Evolutionary conservation across 1,284 basidiomycete genomes (phyloP), one percentile per base, ranked within the genome.

Genomic region (Tylopilus sp.): DNA sequence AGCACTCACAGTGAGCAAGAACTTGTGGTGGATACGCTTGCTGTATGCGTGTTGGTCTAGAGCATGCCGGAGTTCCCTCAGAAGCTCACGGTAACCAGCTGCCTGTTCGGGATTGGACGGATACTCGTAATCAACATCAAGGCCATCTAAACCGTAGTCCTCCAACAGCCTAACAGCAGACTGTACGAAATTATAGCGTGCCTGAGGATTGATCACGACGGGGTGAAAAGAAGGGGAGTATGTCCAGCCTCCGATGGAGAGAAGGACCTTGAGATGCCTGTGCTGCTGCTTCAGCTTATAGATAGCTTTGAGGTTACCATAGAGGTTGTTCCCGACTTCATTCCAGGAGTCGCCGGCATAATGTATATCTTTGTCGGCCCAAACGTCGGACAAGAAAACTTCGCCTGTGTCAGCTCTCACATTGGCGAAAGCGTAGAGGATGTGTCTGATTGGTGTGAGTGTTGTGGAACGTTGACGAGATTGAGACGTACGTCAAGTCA

Each of bases 241-340:
- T 0, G 88, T 88, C 91, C 91, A 94, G 5, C 92, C 92, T 15
- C 92, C 92, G 51, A 95, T 94, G 40, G 87, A 91, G 26, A 95
- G 75, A 18, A 94, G 73, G 7, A 91, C 77, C 62, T 93, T 94
- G 56, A 95, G 77, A 58, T 94, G 88, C 21, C 91, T 81, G 58
- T 97, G 77, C 58, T 79, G 70, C 67, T 94, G 86, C 77, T 98
- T 98, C 58, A 95, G 74, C 35, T 87, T 78, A 68, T 93, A 91
- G 50, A 98, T 82, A 37, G 89, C 90, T 67, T 96, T 94, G 68
- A 98, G 82, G 71, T 95, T 95, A 47, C 95, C 94, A 62, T 95
- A 96, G 26, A 97, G 79, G 66, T 95, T 94, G 56, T 76, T 82
- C 44, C 83, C 89, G 49, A 66, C 65, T 51, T 95, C 93, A 59